phyloP scores from a whole-genome alignment of 257 asterid genomes.

The Solanum ahanhuiri region DNA sequence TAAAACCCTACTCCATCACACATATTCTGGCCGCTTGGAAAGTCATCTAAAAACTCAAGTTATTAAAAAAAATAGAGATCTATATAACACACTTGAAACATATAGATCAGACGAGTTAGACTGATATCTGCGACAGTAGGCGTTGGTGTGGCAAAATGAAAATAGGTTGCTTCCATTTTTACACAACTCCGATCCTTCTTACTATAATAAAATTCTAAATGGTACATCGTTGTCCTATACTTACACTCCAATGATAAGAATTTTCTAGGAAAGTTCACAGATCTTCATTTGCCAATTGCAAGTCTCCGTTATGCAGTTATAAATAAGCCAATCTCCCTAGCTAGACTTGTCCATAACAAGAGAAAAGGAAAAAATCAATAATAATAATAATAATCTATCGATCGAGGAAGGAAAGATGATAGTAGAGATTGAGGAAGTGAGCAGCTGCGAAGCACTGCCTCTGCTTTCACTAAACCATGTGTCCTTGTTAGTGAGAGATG shows the following conservation, averaged over 20 bases:
- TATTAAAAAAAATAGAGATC: no score
- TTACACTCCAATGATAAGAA: neutral
- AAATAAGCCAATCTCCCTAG: neutral
- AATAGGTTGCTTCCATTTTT: neutral
- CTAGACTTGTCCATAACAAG: neutral
- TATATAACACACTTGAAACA: no score
- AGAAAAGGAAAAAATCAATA: no score
- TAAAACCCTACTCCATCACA: no score
- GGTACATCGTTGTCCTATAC: neutral
- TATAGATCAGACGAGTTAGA: neutral
- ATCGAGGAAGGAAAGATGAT: neutral
- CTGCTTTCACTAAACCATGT: constrained; percentile 28
- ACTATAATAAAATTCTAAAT: neutral
- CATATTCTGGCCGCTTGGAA: no score
- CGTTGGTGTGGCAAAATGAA: neutral
- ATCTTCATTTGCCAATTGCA: neutral
- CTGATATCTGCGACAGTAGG: neutral
- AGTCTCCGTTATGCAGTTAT: neutral
- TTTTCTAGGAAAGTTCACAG: neutral
- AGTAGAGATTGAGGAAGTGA: constrained; percentile 7
- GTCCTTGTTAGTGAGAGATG: constrained; percentile 18
- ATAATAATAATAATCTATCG: neutral
- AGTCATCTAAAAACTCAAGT: no score
- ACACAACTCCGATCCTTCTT: neutral
- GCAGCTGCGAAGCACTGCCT: constrained; percentile 19